Conservation (phyloP, 1,284 basidiomycete genomes). For the Heterobasidion irregulare region DNA sequence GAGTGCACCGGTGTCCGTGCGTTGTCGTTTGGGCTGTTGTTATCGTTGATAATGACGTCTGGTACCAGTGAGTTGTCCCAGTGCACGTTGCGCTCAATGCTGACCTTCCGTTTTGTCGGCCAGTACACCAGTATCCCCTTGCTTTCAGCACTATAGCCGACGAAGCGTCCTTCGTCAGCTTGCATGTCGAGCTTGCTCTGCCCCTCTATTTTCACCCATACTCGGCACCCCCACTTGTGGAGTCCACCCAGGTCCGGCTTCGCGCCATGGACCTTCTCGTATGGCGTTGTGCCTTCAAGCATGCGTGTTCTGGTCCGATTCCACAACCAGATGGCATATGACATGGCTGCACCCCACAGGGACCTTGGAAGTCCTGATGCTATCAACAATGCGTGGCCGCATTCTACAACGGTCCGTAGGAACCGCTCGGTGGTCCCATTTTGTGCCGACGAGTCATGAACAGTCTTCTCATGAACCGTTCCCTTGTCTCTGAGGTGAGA, state of each 20-base stretch:
- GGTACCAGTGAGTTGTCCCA: constrained; percentile 12
- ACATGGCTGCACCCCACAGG: not conserved
- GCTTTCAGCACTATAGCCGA: constrained; percentile 21
- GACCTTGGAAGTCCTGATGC: constrained; percentile 14
- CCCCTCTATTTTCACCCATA: constrained; percentile 5
- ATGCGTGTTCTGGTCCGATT: constrained; percentile 22
- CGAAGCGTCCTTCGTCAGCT: constrained; percentile 17
- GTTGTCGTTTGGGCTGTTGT: too few species aligned
- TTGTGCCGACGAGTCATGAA: constrained; percentile 25
- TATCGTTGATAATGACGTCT: too few species aligned
- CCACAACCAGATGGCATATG: constrained; percentile 18
- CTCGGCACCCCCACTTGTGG: constrained; percentile 7
- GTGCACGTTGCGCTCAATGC: constrained; percentile 25
- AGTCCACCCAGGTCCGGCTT: not conserved
- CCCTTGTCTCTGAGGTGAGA: constrained; percentile 18
- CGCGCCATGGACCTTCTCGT: not conserved
- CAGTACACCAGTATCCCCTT: constrained; percentile 27
- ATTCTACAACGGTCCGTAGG: constrained; percentile 16
- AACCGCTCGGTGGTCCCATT: constrained; percentile 25
- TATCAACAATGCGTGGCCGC: constrained; percentile 1
- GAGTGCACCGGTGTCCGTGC: too few species aligned
- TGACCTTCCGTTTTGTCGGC: constrained; percentile 18
- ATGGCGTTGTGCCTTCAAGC: constrained; percentile 6
- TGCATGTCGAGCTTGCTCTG: constrained; percentile 20
- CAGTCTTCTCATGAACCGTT: constrained; percentile 19